Conservation (phyloP, 2,329 filamentous ascomycete species). For the Epichloe baconii region DNA sequence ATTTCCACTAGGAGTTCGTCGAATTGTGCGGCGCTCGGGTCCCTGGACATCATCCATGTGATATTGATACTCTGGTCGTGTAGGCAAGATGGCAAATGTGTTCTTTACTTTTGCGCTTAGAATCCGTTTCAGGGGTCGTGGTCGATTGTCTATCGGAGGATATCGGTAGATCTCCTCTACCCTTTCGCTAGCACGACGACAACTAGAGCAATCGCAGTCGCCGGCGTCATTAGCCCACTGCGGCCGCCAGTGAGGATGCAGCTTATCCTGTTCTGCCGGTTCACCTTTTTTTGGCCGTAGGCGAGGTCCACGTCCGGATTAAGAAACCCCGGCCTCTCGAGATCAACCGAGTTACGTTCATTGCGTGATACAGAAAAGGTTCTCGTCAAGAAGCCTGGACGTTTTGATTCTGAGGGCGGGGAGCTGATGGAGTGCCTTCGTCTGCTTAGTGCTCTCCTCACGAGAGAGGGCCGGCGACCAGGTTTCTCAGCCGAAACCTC, state of each 20-base stretch:
- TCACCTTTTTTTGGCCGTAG: conserved; percentile 30
- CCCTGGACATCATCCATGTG: conserved; percentile 20
- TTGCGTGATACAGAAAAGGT: conserved; percentile 40
- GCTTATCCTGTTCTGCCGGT: conserved; percentile 37
- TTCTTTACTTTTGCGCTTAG: conserved; percentile 41
- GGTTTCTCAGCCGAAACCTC: conserved; percentile 34
- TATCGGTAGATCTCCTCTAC: conserved; percentile 31
- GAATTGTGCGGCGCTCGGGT: conserved; percentile 43
- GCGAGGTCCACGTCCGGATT: conserved; percentile 16
- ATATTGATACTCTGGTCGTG: conserved; percentile 26
- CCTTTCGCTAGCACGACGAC: conserved; percentile 23
- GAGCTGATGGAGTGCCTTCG: conserved; percentile 31
- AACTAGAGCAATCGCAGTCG: conserved; percentile 18
- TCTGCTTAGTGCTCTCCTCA: conserved; percentile 40
- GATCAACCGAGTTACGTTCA: conserved; percentile 19
- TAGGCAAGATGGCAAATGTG: conserved; percentile 48
- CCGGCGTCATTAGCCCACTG: conserved; percentile 27
- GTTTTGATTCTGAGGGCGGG: conserved; percentile 25
- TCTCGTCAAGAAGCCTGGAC: conserved; percentile 32
- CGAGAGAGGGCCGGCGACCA: conserved; percentile 33
- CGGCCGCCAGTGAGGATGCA: conserved; percentile 52
- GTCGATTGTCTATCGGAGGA: conserved; percentile 36
- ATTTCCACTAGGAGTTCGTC: conserved; percentile 45
- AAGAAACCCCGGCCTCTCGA: conserved; percentile 12
- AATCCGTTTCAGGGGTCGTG: conserved; percentile 30